Evolutionary conservation across 192 early-diverging fungal species (phyloP), one percentile per base, ranked within the genome.

Genomic region (Borealophlyctis nickersoniae): DNA sequence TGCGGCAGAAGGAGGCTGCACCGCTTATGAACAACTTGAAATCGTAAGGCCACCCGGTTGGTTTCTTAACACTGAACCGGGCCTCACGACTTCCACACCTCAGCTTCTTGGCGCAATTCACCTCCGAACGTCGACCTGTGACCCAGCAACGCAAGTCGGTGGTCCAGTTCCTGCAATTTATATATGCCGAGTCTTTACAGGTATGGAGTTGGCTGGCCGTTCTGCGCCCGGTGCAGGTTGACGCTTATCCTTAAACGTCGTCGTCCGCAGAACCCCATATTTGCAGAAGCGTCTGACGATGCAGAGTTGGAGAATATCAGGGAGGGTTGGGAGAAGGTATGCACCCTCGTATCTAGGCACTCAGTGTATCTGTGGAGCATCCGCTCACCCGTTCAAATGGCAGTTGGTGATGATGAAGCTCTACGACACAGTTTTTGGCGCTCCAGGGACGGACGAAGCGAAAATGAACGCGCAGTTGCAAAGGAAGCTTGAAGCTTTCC

Each of bases 291-390:
- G 32, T 56, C 63, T 3, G 64, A 71, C 14, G 71, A 75, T 28
- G 73, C 62, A 13, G 76, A 81, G 45, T 49, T 74, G 28, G 77
- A 78, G 54, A 74, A 70, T 60, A 73, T 81, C 45, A 66, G 65
- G 11, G 80, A 82, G 58, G 80, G 77, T 23, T 82, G 80, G 80
- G 80, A 82, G 56, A 82, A 82, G 77, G 77, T 76, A 29, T 9
- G 67, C n/a, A n/a, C n/a, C n/a, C n/a, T n/a, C n/a, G n/a, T 45
- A 14, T 9, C 4, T 58, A 26, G 14, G 13, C 31, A 34, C 27
- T 13, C 24, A 55, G 26, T 28, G 27, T 55, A 24, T 23, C n/a
- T 11, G 53, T 55, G 14, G 26, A 9, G 19, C 27, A 13, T 11
- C 55, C 14, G 9, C 22, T 52, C 11, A 4, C 16, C 36, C 28